Conservation (phyloP, 495 filamentous ascomycete species). For the Talaromyces ruber region DNA sequence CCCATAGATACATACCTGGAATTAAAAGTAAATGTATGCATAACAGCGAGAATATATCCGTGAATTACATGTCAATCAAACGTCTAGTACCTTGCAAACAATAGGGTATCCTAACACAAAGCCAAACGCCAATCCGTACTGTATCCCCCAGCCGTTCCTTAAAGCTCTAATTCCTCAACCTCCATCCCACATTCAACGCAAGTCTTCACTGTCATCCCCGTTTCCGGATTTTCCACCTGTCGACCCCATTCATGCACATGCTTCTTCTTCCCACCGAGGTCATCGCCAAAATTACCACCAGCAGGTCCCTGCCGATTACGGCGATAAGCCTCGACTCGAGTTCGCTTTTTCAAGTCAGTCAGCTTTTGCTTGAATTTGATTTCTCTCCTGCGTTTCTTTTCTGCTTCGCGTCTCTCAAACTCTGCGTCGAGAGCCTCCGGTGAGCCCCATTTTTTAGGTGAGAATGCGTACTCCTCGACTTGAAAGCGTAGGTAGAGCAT, state of each 20-base stretch:
- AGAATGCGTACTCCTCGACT: slow-evolving; percentile 86
- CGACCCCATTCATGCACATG: slow-evolving; percentile 94
- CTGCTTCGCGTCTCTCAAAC: slow-evolving; percentile 68
- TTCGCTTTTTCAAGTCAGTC: slow-evolving; percentile 84
- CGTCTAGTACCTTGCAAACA: background rate
- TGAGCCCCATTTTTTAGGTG: slow-evolving; percentile 75
- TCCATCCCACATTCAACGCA: slow-evolving; percentile 93
- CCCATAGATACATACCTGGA: too few species aligned
- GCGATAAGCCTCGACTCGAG: slow-evolving; percentile 82
- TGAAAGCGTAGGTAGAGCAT: slow-evolving; percentile 92
- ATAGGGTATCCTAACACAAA: slow-evolving; percentile 1
- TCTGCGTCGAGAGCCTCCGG: slow-evolving; percentile 80
- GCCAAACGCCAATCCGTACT: background rate
- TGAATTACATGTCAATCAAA: background rate
- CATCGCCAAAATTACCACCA: slow-evolving; percentile 66
- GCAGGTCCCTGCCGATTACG: slow-evolving; percentile 48
- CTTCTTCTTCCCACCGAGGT: slow-evolving; percentile 52
- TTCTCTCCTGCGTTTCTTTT: slow-evolving; percentile 85
- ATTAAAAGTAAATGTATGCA: too few species aligned
- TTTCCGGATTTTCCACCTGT: slow-evolving; percentile 66
- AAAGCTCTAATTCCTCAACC: slow-evolving; percentile 92
- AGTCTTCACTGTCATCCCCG: slow-evolving; percentile 70
- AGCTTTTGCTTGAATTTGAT: slow-evolving; percentile 85
- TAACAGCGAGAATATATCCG: too few species aligned
- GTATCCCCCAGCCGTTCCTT: background rate